Conservation (phyloP, 1,284 basidiomycete genomes). For the Sporisorium reilianum region DNA sequence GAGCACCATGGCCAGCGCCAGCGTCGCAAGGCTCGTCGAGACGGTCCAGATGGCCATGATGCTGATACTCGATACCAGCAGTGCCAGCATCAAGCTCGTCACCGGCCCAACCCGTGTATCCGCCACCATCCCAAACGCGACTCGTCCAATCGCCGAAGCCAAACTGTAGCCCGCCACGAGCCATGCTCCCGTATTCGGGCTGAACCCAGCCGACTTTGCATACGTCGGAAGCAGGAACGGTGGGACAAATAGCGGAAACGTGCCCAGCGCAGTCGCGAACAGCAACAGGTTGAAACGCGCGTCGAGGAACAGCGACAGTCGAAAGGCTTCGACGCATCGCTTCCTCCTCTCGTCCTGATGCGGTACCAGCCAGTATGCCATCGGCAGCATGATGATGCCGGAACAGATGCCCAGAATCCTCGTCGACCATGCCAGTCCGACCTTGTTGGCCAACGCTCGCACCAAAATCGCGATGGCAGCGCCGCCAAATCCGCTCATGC, state of each 20-base stretch:
- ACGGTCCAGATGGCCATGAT: constrained; percentile 55
- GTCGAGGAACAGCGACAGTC: constrained; percentile 58
- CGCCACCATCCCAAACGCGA: constrained; percentile 50
- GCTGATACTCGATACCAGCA: constrained; percentile 35
- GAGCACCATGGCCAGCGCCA: constrained; percentile 50
- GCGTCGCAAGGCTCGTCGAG: constrained; percentile 30
- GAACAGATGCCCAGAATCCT: constrained; percentile 43
- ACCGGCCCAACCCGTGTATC: constrained; percentile 52
- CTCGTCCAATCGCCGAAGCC: constrained; percentile 45
- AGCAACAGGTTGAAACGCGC: constrained; percentile 65
- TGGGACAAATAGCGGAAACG: constrained; percentile 69
- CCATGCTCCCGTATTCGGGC: constrained; percentile 60
- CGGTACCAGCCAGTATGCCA: constrained; percentile 41
- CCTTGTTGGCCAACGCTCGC: constrained; percentile 44
- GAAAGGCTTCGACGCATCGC: constrained; percentile 31
- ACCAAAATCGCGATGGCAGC: constrained; percentile 63
- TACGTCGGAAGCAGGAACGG: constrained; percentile 70
- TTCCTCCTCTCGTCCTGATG: constrained; percentile 25
- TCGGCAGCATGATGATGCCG: constrained; percentile 23
- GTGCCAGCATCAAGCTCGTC: constrained; percentile 40
- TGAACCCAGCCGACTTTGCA: constrained; percentile 61
- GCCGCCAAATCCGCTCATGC: constrained; percentile 67
- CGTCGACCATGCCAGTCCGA: constrained; percentile 62
- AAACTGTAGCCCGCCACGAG: constrained; percentile 57
- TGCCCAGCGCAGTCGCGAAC: constrained; percentile 62